These are phyloP conservation scores for Blastobotrys chiropterorum DNA, from an alignment of 805 yeast genomes.

Conservation along the genomic window DNA sequence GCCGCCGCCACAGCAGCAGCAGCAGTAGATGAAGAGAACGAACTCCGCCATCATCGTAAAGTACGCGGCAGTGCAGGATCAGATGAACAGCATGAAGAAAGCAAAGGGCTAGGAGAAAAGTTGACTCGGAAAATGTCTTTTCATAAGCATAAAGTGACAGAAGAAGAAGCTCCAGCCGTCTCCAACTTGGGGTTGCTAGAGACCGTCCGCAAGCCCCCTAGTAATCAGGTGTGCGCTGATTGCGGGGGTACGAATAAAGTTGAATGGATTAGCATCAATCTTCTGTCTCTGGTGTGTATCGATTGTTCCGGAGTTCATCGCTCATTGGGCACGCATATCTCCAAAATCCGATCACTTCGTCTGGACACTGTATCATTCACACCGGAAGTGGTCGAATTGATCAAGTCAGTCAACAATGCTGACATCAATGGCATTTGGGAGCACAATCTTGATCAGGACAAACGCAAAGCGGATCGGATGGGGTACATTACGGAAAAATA, in stretches of 20 bases:
- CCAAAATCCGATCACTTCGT: slow-evolving; percentile 73
- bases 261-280: slow-evolving; percentile 83
- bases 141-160: background rate
- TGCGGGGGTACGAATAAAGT: slow-evolving; percentile 60
- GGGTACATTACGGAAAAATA: slow-evolving; percentile 65
- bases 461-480: slow-evolving; percentile 43
- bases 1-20: background rate
- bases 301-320: slow-evolving; percentile 87
- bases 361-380: slow-evolving; percentile 57
- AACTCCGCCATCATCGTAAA: background rate
- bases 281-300: slow-evolving; percentile 68
- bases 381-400: slow-evolving; percentile 51
- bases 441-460: slow-evolving; percentile 25
- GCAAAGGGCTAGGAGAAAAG: background rate
- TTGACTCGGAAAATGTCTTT: slow-evolving; percentile 1
- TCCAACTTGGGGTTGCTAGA: background rate
- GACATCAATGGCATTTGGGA: slow-evolving; percentile 59
- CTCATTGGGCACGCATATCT: slow-evolving; percentile 73
- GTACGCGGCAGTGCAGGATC: background rate
- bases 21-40: background rate
- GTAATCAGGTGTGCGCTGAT: slow-evolving; percentile 69
- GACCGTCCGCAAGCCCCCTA: slow-evolving; percentile 29
- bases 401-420: slow-evolving; percentile 52
- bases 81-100: background rate
- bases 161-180: background rate